Percentiles rank a stretch among this genome's conserved stretches.
phyloP scores from a whole-genome alignment of 331 rosid species.

The Malus hybrid region DNA sequence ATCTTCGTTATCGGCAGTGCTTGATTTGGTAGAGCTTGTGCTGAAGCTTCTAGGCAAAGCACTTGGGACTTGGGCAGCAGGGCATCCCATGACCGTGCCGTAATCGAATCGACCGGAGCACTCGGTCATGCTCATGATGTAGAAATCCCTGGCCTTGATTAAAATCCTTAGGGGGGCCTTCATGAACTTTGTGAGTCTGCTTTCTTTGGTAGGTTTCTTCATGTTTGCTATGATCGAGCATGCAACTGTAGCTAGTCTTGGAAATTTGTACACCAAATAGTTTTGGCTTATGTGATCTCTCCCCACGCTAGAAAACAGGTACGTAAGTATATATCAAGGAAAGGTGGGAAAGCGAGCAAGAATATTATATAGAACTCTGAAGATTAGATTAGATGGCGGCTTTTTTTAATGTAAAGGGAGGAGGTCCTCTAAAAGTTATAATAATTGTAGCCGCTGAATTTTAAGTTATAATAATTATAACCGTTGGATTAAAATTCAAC shows the following conservation, averaged over 20 bases:
- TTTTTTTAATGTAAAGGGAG: no score
- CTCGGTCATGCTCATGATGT: slow-evolving; percentile 39
- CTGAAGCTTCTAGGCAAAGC: slow-evolving; percentile 60
- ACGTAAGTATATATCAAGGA: neutral
- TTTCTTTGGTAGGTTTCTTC: slow-evolving; percentile 12
- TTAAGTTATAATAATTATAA: no score
- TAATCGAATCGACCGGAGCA: slow-evolving; percentile 25
- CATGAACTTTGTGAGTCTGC: slow-evolving; percentile 18
- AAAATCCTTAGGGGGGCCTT: slow-evolving; percentile 44
- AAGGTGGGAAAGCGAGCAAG: neutral
- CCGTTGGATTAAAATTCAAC: no score
- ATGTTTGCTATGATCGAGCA: slow-evolving; percentile 3
- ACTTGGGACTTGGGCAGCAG: slow-evolving; percentile 23
- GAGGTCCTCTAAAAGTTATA: no score
- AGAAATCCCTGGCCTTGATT: slow-evolving; percentile 43
- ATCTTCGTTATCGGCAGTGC: slow-evolving; percentile 17
- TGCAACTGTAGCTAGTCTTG: neutral
- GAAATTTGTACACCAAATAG: neutral
- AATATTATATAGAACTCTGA: neutral
- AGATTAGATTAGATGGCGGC: neutral
- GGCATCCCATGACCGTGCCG: slow-evolving; percentile 33
- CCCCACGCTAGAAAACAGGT: neutral
- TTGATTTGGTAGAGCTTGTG: slow-evolving; percentile 23
- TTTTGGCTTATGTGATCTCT: neutral
- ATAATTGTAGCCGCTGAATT: no score